Percentiles rank a stretch among this genome's conserved stretches.
These are phyloP conservation scores for Rhodomyrtus psidioides DNA, from an alignment of 441 rosid species.

Conservation along the genomic window DNA sequence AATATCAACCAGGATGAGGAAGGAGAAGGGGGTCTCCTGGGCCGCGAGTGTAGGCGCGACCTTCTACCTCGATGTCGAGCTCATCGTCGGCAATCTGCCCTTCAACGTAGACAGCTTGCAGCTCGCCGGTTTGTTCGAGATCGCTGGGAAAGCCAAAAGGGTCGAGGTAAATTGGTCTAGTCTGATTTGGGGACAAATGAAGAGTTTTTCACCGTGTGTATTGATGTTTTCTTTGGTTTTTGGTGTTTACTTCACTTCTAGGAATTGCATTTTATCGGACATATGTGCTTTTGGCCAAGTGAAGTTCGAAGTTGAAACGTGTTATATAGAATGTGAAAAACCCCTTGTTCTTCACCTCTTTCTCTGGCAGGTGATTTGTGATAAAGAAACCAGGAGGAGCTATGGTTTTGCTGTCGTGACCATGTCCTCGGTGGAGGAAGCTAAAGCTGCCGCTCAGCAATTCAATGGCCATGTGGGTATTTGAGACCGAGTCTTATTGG, in stretches of 20 bases:
- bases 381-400: slow-evolving; percentile 86
- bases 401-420: slow-evolving; percentile 95
- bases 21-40: slow-evolving; percentile 9
- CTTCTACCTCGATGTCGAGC: slow-evolving; percentile 67
- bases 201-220: too few relatives aligned
- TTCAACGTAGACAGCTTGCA: slow-evolving; percentile 86
- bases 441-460: slow-evolving; percentile 74
- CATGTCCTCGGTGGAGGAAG: slow-evolving; percentile 73
- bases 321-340: too few relatives aligned
- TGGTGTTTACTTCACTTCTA: too few relatives aligned
- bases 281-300: too few relatives aligned
- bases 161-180: slow-evolving; percentile 58
- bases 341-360: too few relatives aligned
- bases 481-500: neutral
- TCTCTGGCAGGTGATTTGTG: slow-evolving; percentile 66
- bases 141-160: slow-evolving; percentile 82
- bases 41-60: slow-evolving; percentile 24
- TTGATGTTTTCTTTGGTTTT: too few relatives aligned
- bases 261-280: too few relatives aligned
- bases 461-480: slow-evolving; percentile 88
- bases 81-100: slow-evolving; percentile 95
- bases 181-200: neutral
- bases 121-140: slow-evolving; percentile 65
- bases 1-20: slow-evolving; percentile 54
- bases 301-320: too few relatives aligned